Base-by-base conservation (phyloP, 768 basidiomycete genomes). In the Strobilomyces confusus region DNA sequence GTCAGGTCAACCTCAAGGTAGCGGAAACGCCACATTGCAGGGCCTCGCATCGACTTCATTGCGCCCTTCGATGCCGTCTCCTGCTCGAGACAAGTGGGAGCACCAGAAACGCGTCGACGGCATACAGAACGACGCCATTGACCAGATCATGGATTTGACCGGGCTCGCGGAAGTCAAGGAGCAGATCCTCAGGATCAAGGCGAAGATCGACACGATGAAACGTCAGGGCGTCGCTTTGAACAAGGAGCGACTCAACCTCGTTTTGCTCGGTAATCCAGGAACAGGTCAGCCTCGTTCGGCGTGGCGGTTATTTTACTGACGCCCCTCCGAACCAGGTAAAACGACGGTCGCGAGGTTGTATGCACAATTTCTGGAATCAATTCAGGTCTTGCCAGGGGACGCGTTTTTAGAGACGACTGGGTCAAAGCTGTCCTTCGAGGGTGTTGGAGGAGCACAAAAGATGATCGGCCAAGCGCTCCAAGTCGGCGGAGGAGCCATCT, bases 321-420 rank as follows among this genome's bases (percentile, higher is more conserved):
- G 2, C 29, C 8, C 5, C 11, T 4, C 34, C 45, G 29, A 29
- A 29, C 29, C 1, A 86, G 86, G 85, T 0, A 86, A 87, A 72
- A 87, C 86, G 0, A 87, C 86, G 0, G 75, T 88, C 6, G 87
- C 86, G 1, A 70, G 86, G 26, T 75, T 77, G 22, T 89, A 86
- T 57, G 83, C 81, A 1, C 77, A 80, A 55, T 83, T 87, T 61
- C 68, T 89, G 2, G 70, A 81, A 5, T 84, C 82, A 0, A 69
- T 83, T 7, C 61, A 77, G 15, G 76, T 80, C 1, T 67, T 86
- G 13, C 80, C 84, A 0, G 82, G 81, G 2, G 69, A 66, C 34
- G 66, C 64, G 6, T 87, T 87, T 58, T 46, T 79, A 14, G 86
- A 88, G 58, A 86, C 82, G 0, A 84, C 84, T 0, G 86, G 87